Evolutionary conservation across 1,139 yeast genomes (phyloP), one percentile per base, ranked within the genome.

Genomic region (Diutina ranongensis): DNA sequence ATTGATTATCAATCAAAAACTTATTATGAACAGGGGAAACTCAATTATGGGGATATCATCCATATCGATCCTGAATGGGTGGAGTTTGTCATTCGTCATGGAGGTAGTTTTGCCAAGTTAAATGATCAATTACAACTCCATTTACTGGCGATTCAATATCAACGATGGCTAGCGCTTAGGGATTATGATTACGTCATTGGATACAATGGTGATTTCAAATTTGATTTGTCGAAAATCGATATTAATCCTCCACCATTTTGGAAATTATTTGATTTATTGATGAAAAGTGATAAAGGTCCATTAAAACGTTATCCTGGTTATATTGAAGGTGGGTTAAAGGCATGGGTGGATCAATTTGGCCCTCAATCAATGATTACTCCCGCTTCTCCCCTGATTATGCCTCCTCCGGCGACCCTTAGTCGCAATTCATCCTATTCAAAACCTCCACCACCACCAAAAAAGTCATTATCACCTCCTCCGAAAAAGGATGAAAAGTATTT

Each of bases 11-110:
- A 96, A 50, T 67, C 78, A 13, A 64, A 80, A 40, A 67, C 68
- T 21, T 80, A 75, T 40, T 85, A 72, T 58, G 71, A 75, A 42
- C 67, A 66, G 45, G 72, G 75, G 35, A 95, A 83, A 57, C 76
- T 88, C 31, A 68, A 71, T 19, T 63, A 71, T 33, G 59, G 64
- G 1, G 73, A 80, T 44, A 60, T 81, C 8, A 72, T 84, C 16
- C 83, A 88, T 57, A 73, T 87, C 13, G 94, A 84, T 48, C 95
- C 95, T 0, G 63, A 76, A 3, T 67, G 78, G 4, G 54, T 66
- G 2, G 36, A 44, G 4, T 35, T 35, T 21, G 40, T 35, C 18
- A 20, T n/a, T 3, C 22, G 10, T 3, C 28, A 10, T 10, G 40
- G 27, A 4, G 46, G 72, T 50, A 68, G 72, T 1, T 89, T 82